These are phyloP conservation scores for Lactarius indigo DNA, from an alignment of 768 basidiomycete species.

Conservation along the genomic window DNA sequence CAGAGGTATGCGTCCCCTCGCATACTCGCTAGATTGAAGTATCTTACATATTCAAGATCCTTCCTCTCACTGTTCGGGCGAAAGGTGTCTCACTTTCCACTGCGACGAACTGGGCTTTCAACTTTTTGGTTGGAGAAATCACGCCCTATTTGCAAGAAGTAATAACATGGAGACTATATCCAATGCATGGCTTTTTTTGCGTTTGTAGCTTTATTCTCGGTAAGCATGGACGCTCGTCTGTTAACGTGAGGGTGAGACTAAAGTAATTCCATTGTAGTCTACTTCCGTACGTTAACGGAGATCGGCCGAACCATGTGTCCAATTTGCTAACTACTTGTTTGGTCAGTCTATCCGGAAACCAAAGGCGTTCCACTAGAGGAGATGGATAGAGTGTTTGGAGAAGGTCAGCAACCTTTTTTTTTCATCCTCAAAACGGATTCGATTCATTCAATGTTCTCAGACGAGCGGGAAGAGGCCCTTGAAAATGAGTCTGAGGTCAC, in stretches of 20 bases:
- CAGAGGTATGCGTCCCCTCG: conserved; percentile 53
- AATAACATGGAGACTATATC: conserved; percentile 89
- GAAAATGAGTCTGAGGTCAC: conserved; percentile 65
- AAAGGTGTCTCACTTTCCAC: conserved; percentile 97
- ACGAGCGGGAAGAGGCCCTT: conserved; percentile 53
- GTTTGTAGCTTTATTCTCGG: conserved; percentile 80
- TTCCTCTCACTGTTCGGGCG: conserved; percentile 84
- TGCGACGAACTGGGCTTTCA: conserved; percentile 82
- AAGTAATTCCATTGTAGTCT: conserved; percentile 45
- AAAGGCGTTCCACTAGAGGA: conserved; percentile 86
- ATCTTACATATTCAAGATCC: conserved; percentile 52
- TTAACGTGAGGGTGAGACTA: conserved; percentile 9
- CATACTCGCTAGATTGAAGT: not conserved
- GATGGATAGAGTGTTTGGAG: conserved; percentile 87
- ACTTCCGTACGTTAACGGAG: conserved; percentile 51
- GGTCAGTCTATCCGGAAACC: conserved; percentile 78
- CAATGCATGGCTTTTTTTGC: conserved; percentile 95
- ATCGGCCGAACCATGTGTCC: not conserved
- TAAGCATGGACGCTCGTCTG: conserved; percentile 32
- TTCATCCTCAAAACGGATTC: not conserved
- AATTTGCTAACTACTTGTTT: not conserved
- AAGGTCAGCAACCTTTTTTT: conserved; percentile 47
- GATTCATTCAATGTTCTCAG: conserved; percentile 24
- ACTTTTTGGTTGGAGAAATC: conserved; percentile 83
- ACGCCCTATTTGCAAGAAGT: conserved; percentile 85